Evolutionary conservation across 768 basidiomycete genomes (phyloP).

Genomic region (Pleurotus citrinopileatus): DNA sequence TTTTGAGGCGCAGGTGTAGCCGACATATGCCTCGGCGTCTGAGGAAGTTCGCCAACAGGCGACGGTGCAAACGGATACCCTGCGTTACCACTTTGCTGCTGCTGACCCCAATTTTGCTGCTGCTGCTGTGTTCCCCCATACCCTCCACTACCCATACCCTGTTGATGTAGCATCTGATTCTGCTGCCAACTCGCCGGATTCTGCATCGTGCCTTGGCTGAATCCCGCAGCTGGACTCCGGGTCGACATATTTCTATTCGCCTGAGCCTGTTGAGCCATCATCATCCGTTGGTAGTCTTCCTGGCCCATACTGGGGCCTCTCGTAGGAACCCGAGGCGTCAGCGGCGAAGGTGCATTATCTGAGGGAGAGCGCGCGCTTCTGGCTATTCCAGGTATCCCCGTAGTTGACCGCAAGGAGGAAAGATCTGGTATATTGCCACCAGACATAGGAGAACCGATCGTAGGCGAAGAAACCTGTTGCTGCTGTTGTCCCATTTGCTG

Average conservation of each 20-base stretch:
- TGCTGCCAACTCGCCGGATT: constrained; percentile 15
- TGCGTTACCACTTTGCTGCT: constrained; percentile 11
- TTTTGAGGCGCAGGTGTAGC: constrained; percentile 45
- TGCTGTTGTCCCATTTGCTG: constrained; percentile 38
- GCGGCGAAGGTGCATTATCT: constrained; percentile 51
- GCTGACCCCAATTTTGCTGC: constrained; percentile 28
- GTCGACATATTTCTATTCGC: constrained; percentile 33
- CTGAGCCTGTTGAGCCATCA: constrained; percentile 33
- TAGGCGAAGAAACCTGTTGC: constrained; percentile 40
- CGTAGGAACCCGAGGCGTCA: constrained; percentile 44
- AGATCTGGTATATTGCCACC: constrained; percentile 37
- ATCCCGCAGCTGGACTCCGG: constrained; percentile 33
- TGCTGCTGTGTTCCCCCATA: constrained; percentile 30
- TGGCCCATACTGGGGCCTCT: constrained; percentile 38
- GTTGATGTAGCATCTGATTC: constrained; percentile 23
- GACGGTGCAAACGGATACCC: constrained; percentile 38
- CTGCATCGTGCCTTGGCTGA: constrained; percentile 23
- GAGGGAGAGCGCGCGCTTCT: constrained; percentile 76
- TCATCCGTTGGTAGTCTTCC: constrained; percentile 58
- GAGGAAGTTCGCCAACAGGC: constrained; percentile 31
- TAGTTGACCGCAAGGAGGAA: constrained; percentile 54
- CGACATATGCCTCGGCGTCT: constrained; percentile 48
- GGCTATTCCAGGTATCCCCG: constrained; percentile 70
- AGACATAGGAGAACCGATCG: constrained; percentile 26
- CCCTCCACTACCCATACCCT: constrained; percentile 29